Evolutionary conservation across 2,329 filamentous ascomycete species (phyloP).

Genomic region (Reticulascus tulasneorum): DNA sequence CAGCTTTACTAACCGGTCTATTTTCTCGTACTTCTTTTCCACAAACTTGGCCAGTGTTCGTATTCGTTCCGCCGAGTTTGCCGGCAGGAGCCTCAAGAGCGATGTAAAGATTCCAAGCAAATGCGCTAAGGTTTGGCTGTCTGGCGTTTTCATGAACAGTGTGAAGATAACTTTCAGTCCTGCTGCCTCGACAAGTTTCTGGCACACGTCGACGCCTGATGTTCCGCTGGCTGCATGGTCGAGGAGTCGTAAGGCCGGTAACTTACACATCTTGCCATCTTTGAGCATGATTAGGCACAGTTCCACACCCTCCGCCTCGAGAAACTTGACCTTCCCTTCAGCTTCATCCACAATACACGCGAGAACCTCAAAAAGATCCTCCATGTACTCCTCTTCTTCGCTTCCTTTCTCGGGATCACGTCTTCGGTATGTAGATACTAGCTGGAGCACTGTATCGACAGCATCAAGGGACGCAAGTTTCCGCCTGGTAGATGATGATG

Average conservation of each 20-base stretch:
- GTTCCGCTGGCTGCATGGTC: constrained; percentile 68
- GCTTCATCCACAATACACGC: constrained; percentile 75
- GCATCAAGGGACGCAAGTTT: constrained; percentile 64
- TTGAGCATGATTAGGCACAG: constrained; percentile 87
- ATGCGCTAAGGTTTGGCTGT: constrained; percentile 71
- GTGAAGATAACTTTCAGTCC: constrained; percentile 83
- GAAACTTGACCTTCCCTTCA: constrained; percentile 72
- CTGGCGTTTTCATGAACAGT: constrained; percentile 77
- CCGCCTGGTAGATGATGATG: constrained; percentile 61
- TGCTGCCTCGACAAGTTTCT: constrained; percentile 73
- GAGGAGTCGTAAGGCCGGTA: constrained; percentile 72
- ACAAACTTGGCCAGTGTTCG: constrained; percentile 89
- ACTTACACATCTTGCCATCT: constrained; percentile 80
- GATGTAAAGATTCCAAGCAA: constrained; percentile 80
- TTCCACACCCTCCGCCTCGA: constrained; percentile 89
- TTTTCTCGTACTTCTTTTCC: constrained; percentile 90
- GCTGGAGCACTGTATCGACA: constrained; percentile 75
- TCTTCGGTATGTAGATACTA: constrained; percentile 80
- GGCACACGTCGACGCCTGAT: constrained; percentile 60
- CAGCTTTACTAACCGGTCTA: constrained; percentile 65
- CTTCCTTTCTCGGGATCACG: constrained; percentile 80
- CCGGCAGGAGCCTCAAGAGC: constrained; percentile 74
- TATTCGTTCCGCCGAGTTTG: constrained; percentile 73
- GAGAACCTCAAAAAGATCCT: constrained; percentile 86
- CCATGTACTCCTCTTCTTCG: constrained; percentile 91